Base-by-base conservation (phyloP, 2,329 filamentous ascomycete species). In the Colletotrichum phormii region DNA sequence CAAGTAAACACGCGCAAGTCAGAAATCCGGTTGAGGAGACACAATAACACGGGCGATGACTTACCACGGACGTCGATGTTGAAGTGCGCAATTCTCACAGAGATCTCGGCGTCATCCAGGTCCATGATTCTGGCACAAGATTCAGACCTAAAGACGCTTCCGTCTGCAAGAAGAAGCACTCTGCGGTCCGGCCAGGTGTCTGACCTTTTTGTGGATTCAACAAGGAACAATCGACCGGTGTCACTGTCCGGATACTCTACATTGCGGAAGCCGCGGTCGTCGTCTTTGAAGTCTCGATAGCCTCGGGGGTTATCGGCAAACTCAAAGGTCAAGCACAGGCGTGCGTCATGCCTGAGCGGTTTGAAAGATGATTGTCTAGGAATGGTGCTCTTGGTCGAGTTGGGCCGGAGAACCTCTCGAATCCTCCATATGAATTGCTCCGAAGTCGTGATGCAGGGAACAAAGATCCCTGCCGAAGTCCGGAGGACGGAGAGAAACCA, bases 381-480 rank as follows among this genome's bases (percentile, higher is more conserved):
- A 33, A 67, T 35, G 31, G 64, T 18, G 33, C 15, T 51, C 5
- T 31, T 71, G 13, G 49, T 54, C n/a, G 24, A 8, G 2, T n/a
- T n/a, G 3, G 57, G 35, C 42, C 18, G n/a, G 18, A 33, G 18
- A 3, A 55, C 49, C 4, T 46, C 37, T 35, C 68, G 68, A 4
- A 62, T 24, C 13, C 46, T 60, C 64, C 68, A 67, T 18, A 71
- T 15, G 0, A 42, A 64, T 24, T 71, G 54, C 5, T 37, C 64
- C 0, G 68, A 67, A 4, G 64, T 67, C 7, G 68, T 37, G 29
- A 71, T 62, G 24, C 68, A 71, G 6, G 68, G 68, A 13, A 65
- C 18, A n/a, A 71, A 67, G n/a, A 71, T 46, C 3, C 35, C 35
- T 2, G 57, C 49, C 24, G 64, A 67, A 5, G 64, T 71, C 57